These are phyloP conservation scores for Gentiana macrophylla DNA, from an alignment of 257 asterid genomes.

Conservation along the genomic window DNA sequence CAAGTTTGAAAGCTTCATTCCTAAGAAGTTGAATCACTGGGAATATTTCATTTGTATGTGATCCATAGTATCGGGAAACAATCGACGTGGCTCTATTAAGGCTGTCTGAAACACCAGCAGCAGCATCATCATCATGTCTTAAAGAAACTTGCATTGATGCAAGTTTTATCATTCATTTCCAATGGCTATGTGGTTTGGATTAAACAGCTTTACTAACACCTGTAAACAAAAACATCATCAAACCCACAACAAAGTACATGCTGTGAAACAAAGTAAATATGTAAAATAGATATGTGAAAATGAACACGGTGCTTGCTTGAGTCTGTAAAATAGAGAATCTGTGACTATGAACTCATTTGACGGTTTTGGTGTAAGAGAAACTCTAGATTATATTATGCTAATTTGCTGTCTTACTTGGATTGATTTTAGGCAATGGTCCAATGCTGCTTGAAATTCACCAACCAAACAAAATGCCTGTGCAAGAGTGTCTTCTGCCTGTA, in stretches of 20 bases:
- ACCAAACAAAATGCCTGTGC: conserved; percentile 64
- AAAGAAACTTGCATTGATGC: conserved; percentile 51
- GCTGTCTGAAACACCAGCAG: conserved; percentile 15
- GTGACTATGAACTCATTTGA: too few relatives aligned
- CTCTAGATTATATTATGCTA: neutral
- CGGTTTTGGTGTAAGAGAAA: neutral
- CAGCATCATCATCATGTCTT: conserved; percentile 20
- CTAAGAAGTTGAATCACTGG: conserved; percentile 34
- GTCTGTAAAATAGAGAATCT: too few relatives aligned
- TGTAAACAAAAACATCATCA: conserved; percentile 20
- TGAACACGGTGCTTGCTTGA: too few relatives aligned
- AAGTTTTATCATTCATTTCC: conserved; percentile 78
- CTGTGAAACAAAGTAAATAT: too few relatives aligned
- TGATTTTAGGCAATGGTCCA: conserved; percentile 69
- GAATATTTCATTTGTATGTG: conserved; percentile 43
- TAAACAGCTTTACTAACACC: conserved; percentile 72
- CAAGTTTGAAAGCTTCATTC: conserved; percentile 13
- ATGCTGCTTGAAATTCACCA: conserved; percentile 57
- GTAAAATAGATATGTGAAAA: too few relatives aligned
- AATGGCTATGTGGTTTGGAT: conserved; percentile 58
- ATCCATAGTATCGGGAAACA: conserved; percentile 58
- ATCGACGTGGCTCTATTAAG: conserved; percentile 25
- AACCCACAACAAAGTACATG: too few relatives aligned
- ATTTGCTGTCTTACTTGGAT: conserved; percentile 35
- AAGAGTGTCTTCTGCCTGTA: conserved; percentile 68